A percentile compares a stretch with the other conserved stretches of the same genome.
These are phyloP conservation scores for Apophysomyces sp. DNA, from an alignment of 371 early-diverging fungal species.

Conservation along the genomic window DNA sequence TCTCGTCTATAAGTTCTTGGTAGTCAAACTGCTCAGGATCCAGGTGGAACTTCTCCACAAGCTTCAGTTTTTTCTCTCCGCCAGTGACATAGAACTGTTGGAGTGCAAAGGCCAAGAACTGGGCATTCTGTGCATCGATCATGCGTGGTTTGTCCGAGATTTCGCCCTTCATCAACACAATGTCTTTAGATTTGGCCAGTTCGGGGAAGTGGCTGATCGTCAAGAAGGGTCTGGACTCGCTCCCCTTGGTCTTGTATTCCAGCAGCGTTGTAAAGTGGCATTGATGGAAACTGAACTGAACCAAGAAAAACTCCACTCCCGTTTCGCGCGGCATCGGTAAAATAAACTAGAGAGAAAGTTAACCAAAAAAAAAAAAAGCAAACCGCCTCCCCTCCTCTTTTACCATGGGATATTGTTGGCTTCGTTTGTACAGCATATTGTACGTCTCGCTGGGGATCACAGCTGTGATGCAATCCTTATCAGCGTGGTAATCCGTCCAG, in stretches of 20 bases:
- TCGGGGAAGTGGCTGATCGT: slow-evolving; percentile 91
- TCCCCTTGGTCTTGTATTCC: slow-evolving; percentile 86
- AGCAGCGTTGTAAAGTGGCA: slow-evolving; percentile 85
- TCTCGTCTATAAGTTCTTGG: slow-evolving; percentile 65
- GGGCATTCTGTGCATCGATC: slow-evolving; percentile 75
- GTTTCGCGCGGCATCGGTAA: slow-evolving; percentile 82
- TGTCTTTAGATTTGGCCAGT: slow-evolving; percentile 69
- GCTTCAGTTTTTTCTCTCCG: slow-evolving; percentile 55
- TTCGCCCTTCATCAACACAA: slow-evolving; percentile 93
- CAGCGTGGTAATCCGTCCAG: slow-evolving; percentile 83
- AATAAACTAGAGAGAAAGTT: slow-evolving; percentile 62
- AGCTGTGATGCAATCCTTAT: slow-evolving; percentile 73
- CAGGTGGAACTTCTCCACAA: slow-evolving; percentile 81
- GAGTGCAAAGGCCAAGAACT: slow-evolving; percentile 77
- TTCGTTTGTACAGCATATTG: slow-evolving; percentile 60
- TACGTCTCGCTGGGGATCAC: slow-evolving; percentile 75
- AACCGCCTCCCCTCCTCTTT: slow-evolving; percentile 1
- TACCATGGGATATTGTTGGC: slow-evolving; percentile 76
- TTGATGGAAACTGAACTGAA: slow-evolving; percentile 85
- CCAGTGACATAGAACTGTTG: slow-evolving; percentile 92
- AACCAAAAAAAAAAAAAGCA: neutral
- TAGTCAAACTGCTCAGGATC: slow-evolving; percentile 77
- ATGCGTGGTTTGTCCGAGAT: slow-evolving; percentile 55
- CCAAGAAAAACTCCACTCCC: slow-evolving; percentile 86
- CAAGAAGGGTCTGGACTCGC: slow-evolving; percentile 80